These are phyloP conservation scores for Leucaena leucocephala DNA, from an alignment of 306 rosid species.

Conservation along the genomic window DNA sequence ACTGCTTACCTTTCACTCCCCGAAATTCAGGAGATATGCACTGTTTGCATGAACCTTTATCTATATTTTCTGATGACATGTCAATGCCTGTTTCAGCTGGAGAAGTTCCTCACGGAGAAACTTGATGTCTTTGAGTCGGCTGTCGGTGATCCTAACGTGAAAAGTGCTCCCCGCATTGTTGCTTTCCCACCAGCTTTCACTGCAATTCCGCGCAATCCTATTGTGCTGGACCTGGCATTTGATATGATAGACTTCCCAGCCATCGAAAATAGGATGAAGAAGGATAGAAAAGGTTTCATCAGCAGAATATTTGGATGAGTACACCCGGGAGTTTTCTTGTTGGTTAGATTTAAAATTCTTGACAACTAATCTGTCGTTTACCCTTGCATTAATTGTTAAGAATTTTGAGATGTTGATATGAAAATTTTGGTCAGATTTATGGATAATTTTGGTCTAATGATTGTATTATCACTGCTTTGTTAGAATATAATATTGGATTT, in stretches of 20 bases:
- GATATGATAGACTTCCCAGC: constrained; percentile 50
- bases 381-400: constrained; percentile 20
- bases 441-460: constrained; percentile 23
- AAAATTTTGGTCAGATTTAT: constrained; percentile 34
- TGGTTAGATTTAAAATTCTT: constrained; percentile 17
- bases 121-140: constrained; percentile 57
- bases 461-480: constrained; percentile 9
- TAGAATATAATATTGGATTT: neutral
- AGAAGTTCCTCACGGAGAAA: constrained; percentile 53
- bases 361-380: constrained; percentile 27
- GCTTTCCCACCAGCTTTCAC: constrained; percentile 53
- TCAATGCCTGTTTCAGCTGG: constrained; percentile 45
- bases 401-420: constrained; percentile 39
- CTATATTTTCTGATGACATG: constrained; percentile 38
- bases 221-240: constrained; percentile 60
- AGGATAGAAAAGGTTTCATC: constrained; percentile 52
- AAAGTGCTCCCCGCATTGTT: constrained; percentile 51
- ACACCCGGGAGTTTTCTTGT: constrained; percentile 28
- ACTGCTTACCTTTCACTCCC: neutral
- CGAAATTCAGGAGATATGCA: neutral
- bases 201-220: constrained; percentile 56
- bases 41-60: constrained; percentile 20
- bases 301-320: constrained; percentile 53
- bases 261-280: constrained; percentile 54
- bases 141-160: constrained; percentile 55